Conservation (phyloP, 2,329 filamentous ascomycete genomes). For the Immersiporthe knoxdaviesiana region DNA sequence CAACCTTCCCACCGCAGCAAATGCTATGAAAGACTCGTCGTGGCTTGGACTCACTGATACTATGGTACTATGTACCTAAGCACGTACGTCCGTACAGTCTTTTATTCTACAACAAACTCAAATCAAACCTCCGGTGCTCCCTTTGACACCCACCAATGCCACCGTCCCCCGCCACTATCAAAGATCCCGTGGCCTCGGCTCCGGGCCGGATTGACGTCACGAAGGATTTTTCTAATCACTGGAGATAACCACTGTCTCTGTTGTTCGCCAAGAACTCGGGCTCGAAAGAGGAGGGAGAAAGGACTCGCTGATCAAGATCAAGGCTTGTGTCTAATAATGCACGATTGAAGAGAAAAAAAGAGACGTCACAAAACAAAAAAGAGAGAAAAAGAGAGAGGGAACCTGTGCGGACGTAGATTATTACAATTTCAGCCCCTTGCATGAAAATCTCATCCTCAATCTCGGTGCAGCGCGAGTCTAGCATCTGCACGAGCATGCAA, state of each 20-base stretch:
- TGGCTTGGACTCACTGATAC: too few species aligned
- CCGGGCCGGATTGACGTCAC: constrained; percentile 10
- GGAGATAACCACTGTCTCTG: background rate
- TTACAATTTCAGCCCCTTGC: background rate
- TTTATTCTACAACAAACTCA: background rate
- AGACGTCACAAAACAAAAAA: background rate
- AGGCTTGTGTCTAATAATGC: too few species aligned
- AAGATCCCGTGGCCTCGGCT: background rate
- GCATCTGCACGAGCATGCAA: constrained; percentile 2
- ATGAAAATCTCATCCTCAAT: background rate
- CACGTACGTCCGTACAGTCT: too few species aligned
- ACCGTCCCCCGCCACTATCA: background rate
- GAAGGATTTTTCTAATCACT: background rate
- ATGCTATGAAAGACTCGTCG: too few species aligned
- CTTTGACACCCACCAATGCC: too few species aligned
- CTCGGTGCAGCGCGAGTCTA: background rate
- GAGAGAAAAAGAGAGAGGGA: background rate
- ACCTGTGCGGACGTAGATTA: background rate
- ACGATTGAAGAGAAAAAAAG: too few species aligned
- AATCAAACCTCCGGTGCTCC: background rate
- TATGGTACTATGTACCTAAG: too few species aligned
- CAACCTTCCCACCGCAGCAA: too few species aligned
- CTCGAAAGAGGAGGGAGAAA: too few species aligned
- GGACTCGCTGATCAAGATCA: too few species aligned
- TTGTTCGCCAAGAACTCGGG: background rate